Evolutionary conservation across 441 rosid genomes (phyloP), one percentile per base, ranked within the genome.

Genomic region (Cnidoscolus chayamansa): DNA sequence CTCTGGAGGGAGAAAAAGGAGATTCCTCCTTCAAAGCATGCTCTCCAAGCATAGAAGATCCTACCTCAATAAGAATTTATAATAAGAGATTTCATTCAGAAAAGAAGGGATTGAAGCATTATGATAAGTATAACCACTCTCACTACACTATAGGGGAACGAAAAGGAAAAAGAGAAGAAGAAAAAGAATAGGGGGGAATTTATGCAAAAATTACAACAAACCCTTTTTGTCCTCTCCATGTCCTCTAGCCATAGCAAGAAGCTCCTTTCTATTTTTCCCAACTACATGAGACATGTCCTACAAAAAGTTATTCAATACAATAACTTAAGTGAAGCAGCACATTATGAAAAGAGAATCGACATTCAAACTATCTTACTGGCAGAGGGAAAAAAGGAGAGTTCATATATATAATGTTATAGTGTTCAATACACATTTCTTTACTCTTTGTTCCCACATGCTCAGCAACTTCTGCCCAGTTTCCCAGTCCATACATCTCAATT

Each of bases 361-460:
- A 71, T 51, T 74, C 71, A 60, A 63, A 53, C 58, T 59, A 67
- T 47, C 86, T 68, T 86, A 94, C 98, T 15, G 99, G 98, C 67
- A 94, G 93, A 67, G 99, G 99, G 82, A 94, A 94, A 82, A 77
- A 84, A 0, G 87, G 90, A 35, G 98, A 94, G 75, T 84, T 88
- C 89, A 90, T 78, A 79, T 94, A 94, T 25, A 89, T 85, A 80
- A 81, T 85, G 11, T 57, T 76, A 66, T 88, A 94, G 84, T 94
- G 99, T 50, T 89, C 92, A 70, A 94, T 88, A 77, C 99, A 94
- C 65, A 72, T 81, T 79, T 90, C 96, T 87, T 92, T 94, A 83
- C 78, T 87, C 89, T 94, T 94, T 20, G 98, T 94, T 68, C 99
- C 98, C 35, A 94, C 99, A 81, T 94, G 99, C 86, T 90, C 99